Conservation (phyloP, 2,329 filamentous ascomycete species). For the Aspergillus uvarum region DNA sequence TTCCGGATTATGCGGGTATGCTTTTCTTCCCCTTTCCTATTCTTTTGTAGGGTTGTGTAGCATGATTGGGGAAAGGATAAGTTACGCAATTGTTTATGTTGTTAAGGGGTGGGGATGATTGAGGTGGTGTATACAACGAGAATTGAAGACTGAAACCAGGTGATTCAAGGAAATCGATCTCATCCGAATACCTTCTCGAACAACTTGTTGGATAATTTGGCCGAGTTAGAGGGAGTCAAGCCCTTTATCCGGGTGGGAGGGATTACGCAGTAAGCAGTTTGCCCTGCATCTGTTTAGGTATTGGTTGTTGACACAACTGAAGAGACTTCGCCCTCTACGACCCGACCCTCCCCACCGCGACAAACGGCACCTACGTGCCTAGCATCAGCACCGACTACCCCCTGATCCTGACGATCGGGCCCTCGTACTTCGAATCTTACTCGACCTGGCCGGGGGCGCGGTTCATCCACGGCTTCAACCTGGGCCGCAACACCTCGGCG, state of each 20-base stretch:
- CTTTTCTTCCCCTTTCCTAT: neutral
- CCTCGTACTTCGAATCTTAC: constrained; percentile 5
- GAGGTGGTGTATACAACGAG: too few species aligned
- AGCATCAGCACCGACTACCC: constrained; percentile 6
- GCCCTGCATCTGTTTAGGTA: too few species aligned
- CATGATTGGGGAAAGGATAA: too few species aligned
- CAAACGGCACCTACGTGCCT: constrained; percentile 2
- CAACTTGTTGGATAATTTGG: neutral
- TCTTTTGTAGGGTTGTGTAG: neutral
- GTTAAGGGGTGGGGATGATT: too few species aligned
- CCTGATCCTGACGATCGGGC: neutral
- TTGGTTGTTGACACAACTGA: neutral
- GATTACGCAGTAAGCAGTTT: neutral
- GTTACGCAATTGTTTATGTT: too few species aligned
- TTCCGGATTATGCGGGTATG: constrained; percentile 5
- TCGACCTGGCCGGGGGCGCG: neutral
- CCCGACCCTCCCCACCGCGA: neutral
- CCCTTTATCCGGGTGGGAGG: constrained; percentile 3
- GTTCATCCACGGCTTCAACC: constrained; percentile 7
- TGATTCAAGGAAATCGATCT: neutral
- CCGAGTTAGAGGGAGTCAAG: neutral
- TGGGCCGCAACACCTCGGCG: neutral
- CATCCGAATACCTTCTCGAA: constrained; percentile 7
- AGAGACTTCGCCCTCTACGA: constrained; percentile 5
- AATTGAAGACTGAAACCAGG: too few species aligned